Conservation (phyloP, 139 green algal genomes). For the Chlamydomonas schloesseri region DNA sequence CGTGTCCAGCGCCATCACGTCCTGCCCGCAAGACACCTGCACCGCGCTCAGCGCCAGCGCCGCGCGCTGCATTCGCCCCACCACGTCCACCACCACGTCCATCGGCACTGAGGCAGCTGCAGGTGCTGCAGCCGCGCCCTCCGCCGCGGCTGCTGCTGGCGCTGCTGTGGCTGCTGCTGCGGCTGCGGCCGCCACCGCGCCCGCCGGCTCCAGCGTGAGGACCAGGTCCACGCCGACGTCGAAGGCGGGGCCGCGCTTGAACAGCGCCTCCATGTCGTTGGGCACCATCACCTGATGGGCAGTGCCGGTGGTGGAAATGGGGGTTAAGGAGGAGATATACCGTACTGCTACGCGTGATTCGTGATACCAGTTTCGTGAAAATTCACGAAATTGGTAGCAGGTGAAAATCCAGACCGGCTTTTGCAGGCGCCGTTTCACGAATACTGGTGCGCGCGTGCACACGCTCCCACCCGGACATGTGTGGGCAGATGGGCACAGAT, state of each 20-base stretch:
- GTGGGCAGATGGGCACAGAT: no score
- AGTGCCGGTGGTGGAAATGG: no score
- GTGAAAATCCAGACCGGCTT: no score
- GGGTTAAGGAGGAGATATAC: no score
- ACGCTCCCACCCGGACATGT: no score
- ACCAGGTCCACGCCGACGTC: constrained; percentile 46
- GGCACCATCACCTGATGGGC: constrained; percentile 37
- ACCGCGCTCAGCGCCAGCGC: constrained; percentile 43
- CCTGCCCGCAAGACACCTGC: constrained; percentile 38
- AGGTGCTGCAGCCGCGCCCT: neutral
- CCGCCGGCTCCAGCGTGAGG: constrained; percentile 30
- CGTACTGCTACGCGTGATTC: no score
- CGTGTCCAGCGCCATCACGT: constrained; percentile 8
- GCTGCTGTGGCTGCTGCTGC: no score
- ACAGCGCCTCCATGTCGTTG: constrained; percentile 56
- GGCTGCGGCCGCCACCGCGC: neutral
- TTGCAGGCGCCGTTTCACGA: no score
- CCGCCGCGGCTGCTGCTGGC: neutral
- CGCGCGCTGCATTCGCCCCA: constrained; percentile 1
- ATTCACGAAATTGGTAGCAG: no score
- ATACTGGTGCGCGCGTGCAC: no score
- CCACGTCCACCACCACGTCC: constrained; percentile 2
- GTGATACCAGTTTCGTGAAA: no score
- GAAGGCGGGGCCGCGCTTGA: constrained; percentile 48
- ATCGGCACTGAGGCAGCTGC: neutral